These are phyloP conservation scores for Filosporella fistucella DNA, from an alignment of 495 filamentous ascomycete species.

Conservation along the genomic window DNA sequence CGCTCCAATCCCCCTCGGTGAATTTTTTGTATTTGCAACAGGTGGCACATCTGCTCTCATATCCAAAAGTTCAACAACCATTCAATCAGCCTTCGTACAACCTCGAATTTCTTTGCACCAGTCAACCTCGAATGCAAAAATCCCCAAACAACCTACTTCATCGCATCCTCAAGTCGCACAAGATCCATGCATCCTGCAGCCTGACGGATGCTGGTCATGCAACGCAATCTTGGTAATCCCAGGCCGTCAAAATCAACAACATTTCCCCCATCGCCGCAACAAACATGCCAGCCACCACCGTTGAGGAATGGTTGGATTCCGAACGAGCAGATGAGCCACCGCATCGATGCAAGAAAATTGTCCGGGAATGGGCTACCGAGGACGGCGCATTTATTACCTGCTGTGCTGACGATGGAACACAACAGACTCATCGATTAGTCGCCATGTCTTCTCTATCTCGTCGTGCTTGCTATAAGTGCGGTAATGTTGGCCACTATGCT, in stretches of 20 bases:
- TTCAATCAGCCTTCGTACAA: too few relatives aligned
- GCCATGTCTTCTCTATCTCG: constrained; percentile 90
- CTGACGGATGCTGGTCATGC: constrained; percentile 24
- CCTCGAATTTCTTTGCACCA: too few relatives aligned
- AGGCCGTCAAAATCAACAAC: constrained; percentile 6
- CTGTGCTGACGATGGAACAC: constrained; percentile 31
- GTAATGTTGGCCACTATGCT: constrained; percentile 98
- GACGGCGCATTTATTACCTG: constrained; percentile 29
- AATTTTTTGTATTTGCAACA: not conserved
- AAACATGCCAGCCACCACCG: constrained; percentile 25
- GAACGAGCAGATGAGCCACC: constrained; percentile 19
- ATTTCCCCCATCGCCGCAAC: constrained; percentile 3
- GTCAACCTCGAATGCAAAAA: too few relatives aligned
- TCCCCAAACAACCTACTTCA: too few relatives aligned
- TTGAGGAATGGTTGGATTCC: constrained; percentile 25
- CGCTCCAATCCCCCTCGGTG: constrained; percentile 1
- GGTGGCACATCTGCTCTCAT: constrained; percentile 17
- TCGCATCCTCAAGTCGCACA: constrained; percentile 19
- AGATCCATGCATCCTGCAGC: constrained; percentile 28
- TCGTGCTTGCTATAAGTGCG: constrained; percentile 99
- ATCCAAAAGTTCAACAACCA: too few relatives aligned
- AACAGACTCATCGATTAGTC: constrained; percentile 33
- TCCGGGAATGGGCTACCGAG: constrained; percentile 26
- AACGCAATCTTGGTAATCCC: constrained; percentile 19
- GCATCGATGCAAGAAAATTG: constrained; percentile 31